Percentiles rank a stretch among this genome's conserved stretches.
Evolutionary conservation across 148 eudicot species (phyloP).

Genomic region (Nyssa sinensis): DNA sequence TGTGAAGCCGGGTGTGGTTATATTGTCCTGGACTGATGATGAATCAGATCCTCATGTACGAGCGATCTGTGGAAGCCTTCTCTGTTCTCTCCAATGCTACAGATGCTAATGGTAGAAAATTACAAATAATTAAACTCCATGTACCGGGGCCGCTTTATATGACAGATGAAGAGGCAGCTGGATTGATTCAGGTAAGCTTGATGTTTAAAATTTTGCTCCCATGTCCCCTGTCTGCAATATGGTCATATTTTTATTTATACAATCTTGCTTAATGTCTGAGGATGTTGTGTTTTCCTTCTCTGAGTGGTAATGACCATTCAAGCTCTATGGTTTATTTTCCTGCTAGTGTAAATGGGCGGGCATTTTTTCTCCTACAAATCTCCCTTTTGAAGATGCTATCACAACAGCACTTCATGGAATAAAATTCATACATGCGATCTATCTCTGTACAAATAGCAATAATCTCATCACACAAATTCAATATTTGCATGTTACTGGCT

Average conservation of each 20-base stretch:
- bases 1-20: conserved; percentile 78
- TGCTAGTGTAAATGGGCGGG: not conserved
- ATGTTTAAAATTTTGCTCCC: conserved; percentile 4
- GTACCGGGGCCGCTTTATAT: conserved; percentile 81
- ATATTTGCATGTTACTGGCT: not conserved
- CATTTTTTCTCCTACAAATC: not conserved
- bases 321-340: not conserved
- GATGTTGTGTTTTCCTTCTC: not conserved
- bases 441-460: not conserved
- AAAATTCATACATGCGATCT: not conserved
- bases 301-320: not conserved
- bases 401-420: not conserved
- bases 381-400: not conserved
- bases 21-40: conserved; percentile 91
- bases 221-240: not conserved
- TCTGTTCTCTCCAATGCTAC: conserved; percentile 58
- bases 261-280: not conserved
- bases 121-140: conserved; percentile 85
- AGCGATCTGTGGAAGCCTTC: conserved; percentile 69
- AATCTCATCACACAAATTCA: not conserved
- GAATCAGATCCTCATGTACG: conserved; percentile 80
- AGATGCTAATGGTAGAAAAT: conserved; percentile 83
- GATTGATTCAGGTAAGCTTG: conserved; percentile 59
- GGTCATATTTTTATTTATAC: not conserved
- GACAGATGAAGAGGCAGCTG: conserved; percentile 87